Percentiles rank a stretch among this genome's conserved stretches.
Evolutionary conservation across 2,329 filamentous ascomycete species (phyloP).

Genomic region (Cytospora chrysosperma): DNA sequence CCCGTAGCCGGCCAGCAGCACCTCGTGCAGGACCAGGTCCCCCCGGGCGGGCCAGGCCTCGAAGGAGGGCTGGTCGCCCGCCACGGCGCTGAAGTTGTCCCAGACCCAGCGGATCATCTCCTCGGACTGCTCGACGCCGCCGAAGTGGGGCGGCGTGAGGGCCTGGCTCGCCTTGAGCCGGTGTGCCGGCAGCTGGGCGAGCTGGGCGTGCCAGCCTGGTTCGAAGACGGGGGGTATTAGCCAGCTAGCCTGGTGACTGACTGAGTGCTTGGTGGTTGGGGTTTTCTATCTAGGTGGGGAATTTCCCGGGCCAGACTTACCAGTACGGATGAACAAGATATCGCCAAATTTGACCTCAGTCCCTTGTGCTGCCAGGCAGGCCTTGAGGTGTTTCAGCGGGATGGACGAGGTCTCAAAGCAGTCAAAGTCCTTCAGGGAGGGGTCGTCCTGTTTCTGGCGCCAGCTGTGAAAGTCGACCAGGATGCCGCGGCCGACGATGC

Average conservation of each 20-base stretch:
- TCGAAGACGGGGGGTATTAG: no score
- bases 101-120: slow-evolving; percentile 44
- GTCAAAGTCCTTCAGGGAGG: slow-evolving; percentile 31
- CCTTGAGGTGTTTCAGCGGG: slow-evolving; percentile 36
- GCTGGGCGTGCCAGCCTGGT: slow-evolving; percentile 44
- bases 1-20: slow-evolving; percentile 48
- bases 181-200: slow-evolving; percentile 37
- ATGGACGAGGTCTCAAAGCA: slow-evolving; percentile 36
- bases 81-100: slow-evolving; percentile 43
- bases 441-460: slow-evolving; percentile 39
- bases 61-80: slow-evolving; percentile 44
- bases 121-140: slow-evolving; percentile 47
- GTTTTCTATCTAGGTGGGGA: not conserved
- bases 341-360: slow-evolving; percentile 52
- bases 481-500: slow-evolving; percentile 56
- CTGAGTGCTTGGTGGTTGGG: no score
- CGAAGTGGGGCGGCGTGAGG: slow-evolving; percentile 41
- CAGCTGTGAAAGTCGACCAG: slow-evolving; percentile 53
- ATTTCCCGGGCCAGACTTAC: slow-evolving; percentile 23
- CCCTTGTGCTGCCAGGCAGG: slow-evolving; percentile 45
- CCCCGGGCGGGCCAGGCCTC: slow-evolving; percentile 37
- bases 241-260: no score
- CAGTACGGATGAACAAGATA: slow-evolving; percentile 48
- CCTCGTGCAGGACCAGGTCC: slow-evolving; percentile 40
- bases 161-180: slow-evolving; percentile 40